Base-by-base conservation (phyloP, 2,329 filamentous ascomycete species). In the Coleophoma eucalyptorum region DNA sequence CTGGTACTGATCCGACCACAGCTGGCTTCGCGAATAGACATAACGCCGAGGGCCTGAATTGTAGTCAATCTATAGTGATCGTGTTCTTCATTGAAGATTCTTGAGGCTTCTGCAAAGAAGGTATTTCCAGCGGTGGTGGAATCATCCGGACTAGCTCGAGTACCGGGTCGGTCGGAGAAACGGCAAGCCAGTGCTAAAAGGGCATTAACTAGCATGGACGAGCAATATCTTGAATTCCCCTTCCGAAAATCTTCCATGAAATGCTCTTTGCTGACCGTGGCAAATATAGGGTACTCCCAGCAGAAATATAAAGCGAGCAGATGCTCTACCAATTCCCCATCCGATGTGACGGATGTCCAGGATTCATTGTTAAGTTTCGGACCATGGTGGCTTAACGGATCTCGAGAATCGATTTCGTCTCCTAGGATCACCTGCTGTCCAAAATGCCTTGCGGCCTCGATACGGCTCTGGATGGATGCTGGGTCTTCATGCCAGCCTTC, bases 231-330 rank as follows among this genome's bases (percentile, higher is more conserved):
- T 7, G 5, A 26, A n/a, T 20, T 50, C 2, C 55, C 55, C 5
- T 6, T 19, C 42, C 40, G 52, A 46, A 61, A 64, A 37, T 60
- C 60, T 33, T 59, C 51, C 19, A 65, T 19, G 41, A 65, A 65
- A 48, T 65, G 59, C 40, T 65, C 61, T 46, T 65, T 65, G 82
- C 83, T 87, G 41, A 90, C 76, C 2, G 87, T 81, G 3, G 85
- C 81, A 67, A 89, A 89, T 12, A 85, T 89, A 3, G 87, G 84
- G 63, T 90, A 89, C 57, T 87, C 81, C 80, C 86, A 90, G 70
- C 84, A 87, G 57, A 89, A 89, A 67, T 89, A 89, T 33, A 88
- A 70, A 0, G 79, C 75, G 47, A 89, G 68, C 11, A 89, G 72
- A 58, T 85, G 83, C 54, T 83, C 75, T 1, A 89, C 80, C 31